Evolutionary conservation across 192 early-diverging fungal genomes (phyloP).

Genomic region (Geranomyces variabilis): DNA sequence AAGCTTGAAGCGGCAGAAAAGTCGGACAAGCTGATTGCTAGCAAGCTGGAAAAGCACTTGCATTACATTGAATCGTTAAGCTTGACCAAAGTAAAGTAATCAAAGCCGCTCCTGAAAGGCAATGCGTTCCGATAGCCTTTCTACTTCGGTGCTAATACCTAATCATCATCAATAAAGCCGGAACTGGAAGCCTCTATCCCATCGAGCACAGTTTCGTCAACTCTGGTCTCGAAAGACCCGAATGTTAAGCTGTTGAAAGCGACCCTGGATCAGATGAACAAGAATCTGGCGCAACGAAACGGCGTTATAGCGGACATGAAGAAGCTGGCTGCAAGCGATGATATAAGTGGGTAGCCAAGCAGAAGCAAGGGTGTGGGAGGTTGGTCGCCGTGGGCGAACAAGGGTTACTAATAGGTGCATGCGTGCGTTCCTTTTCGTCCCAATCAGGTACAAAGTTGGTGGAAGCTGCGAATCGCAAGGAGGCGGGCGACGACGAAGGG

Average conservation of each 20-base stretch:
- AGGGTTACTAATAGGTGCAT: neutral
- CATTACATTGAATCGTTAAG: constrained; percentile 61
- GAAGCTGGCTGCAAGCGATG: constrained; percentile 70
- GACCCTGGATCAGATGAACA: constrained; percentile 57
- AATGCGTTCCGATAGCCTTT: no score
- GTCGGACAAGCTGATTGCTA: constrained; percentile 56
- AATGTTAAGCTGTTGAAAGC: constrained; percentile 64
- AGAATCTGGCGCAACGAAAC: constrained; percentile 61
- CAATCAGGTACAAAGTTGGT: constrained; percentile 30
- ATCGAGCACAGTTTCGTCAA: constrained; percentile 59
- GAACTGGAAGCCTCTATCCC: constrained; percentile 60
- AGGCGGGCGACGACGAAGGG: constrained; percentile 58
- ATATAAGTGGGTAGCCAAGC: constrained; percentile 58
- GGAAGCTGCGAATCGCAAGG: constrained; percentile 27
- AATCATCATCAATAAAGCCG: constrained; percentile 24
- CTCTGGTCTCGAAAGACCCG: constrained; percentile 64
- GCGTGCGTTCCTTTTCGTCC: neutral
- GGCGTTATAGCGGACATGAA: constrained; percentile 71
- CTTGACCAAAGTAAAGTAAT: constrained; percentile 18
- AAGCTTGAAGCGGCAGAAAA: constrained; percentile 64
- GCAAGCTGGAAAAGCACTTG: constrained; percentile 63
- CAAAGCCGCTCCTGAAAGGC: neutral
- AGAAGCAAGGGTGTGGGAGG: no score
- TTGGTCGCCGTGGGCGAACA: neutral
- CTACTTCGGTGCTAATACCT: no score